Base-by-base conservation (phyloP, 2,329 filamentous ascomycete species). In the Aspergillus pseudotamarii region DNA sequence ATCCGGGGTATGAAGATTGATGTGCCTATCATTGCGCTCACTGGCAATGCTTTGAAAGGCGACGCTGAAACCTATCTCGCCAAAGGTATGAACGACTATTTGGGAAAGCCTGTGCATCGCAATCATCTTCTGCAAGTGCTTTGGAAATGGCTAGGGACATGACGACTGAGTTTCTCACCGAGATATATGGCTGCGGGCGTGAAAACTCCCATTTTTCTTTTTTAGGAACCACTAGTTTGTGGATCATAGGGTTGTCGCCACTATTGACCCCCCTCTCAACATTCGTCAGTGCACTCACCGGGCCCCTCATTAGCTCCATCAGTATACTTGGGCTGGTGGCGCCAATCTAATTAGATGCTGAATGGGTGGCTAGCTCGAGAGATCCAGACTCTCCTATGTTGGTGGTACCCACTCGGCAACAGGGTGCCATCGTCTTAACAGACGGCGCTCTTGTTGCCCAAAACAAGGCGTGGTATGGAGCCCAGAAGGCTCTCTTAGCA, bases 1-100 rank as follows among this genome's bases (percentile, higher is more conserved):
- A 83, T 84, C 57, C 79, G 82, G 10, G 64, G 70, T 9, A 70
- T 77, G 65, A 74, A 74, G 9, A 53, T 76, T 12, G 71, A 79
- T 28, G 68, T 82, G 2, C 84, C 84, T 0, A 85, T 86, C 45
- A 80, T 87, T 23, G 85, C 84, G 16, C 81, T 86, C 76, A 86
- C 84, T 0, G 84, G 84, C 0, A 85, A 86, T 64, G 85, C 85
- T 0, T 75, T 87, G 21, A 84, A 84, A 57, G 85, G 83, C 0
- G 85, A 88, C 63, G 80, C 78, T 4, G 85, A 87, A 53, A 78
- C 75, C 11, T 87, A 85, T 64, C 75, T 85, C 32, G 80, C 81
- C 5, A 81, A 81, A 57, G 85, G 85, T 0, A 85, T 87, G 84
- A 81, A 83, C 48, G 85, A 83, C 48, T 87, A 86, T 64, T 76